These are phyloP conservation scores for Fusarium heterosporum DNA, from an alignment of 2,329 filamentous ascomycete species.

Conservation along the genomic window DNA sequence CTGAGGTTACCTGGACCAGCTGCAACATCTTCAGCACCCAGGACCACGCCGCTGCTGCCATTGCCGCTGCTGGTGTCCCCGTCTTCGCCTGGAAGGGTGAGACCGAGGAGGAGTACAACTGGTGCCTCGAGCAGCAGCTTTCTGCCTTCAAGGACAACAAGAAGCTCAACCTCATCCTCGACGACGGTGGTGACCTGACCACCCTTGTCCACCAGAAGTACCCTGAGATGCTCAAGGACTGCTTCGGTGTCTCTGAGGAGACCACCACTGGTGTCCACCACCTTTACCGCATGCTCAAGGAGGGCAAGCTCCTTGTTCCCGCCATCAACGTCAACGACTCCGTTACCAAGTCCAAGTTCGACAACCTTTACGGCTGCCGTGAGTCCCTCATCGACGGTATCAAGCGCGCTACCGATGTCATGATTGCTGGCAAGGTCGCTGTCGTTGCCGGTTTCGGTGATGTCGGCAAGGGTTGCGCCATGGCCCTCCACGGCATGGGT, in stretches of 20 bases:
- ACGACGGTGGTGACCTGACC: slow-evolving; percentile 97
- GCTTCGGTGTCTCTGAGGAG: slow-evolving; percentile 99
- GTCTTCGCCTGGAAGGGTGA: slow-evolving; percentile 86
- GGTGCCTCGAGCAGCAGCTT: slow-evolving; percentile 99
- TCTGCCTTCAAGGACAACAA: slow-evolving; percentile 95
- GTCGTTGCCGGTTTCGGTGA: slow-evolving; percentile 99
- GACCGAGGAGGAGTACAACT: slow-evolving; percentile 99
- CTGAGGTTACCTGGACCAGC: slow-evolving; percentile 98
- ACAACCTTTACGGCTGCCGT: slow-evolving; percentile 99
- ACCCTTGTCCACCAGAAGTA: slow-evolving; percentile 97
- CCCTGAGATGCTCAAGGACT: slow-evolving; percentile 97
- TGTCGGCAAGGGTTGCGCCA: slow-evolving; percentile 98
- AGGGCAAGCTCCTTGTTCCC: slow-evolving; percentile 87
- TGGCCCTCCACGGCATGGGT: slow-evolving; percentile 97
- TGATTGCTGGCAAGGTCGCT: slow-evolving; percentile 99
- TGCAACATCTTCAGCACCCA: slow-evolving; percentile 99
- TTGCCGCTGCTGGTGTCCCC: slow-evolving; percentile 91
- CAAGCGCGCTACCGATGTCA: slow-evolving; percentile 99
- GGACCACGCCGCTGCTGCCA: slow-evolving; percentile 97
- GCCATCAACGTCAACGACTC: slow-evolving; percentile 99
- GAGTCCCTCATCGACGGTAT: slow-evolving; percentile 99
- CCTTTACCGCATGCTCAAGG: slow-evolving; percentile 98
- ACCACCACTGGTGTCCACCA: slow-evolving; percentile 99
- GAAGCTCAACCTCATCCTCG: slow-evolving; percentile 98
- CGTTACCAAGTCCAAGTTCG: slow-evolving; percentile 99